phyloP scores from a whole-genome alignment of 805 yeast species.

The Candida maesae region DNA sequence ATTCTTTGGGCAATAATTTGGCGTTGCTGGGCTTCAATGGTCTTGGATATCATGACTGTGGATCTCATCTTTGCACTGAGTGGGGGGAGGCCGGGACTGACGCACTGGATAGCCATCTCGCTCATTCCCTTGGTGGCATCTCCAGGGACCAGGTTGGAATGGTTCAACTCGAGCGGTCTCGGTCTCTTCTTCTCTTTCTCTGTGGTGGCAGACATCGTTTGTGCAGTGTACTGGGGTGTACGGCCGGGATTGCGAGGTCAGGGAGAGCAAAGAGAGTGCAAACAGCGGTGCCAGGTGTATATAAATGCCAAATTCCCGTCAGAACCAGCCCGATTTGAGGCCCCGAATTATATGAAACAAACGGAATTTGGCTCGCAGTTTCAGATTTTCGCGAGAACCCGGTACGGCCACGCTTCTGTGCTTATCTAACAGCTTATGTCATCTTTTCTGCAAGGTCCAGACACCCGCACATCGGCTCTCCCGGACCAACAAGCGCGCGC shows the following conservation, averaged over 20 bases:
- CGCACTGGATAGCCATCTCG: conserved; percentile 26
- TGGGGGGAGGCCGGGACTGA: conserved; percentile 29
- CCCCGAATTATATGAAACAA: conserved; percentile 5
- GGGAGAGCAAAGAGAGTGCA: no score
- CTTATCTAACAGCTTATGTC: background rate
- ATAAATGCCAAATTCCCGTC: no score
- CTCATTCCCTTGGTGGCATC: conserved; percentile 17
- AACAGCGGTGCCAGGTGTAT: no score
- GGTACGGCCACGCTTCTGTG: background rate
- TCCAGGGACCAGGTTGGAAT: conserved; percentile 18
- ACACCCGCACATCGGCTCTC: background rate
- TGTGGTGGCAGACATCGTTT: background rate
- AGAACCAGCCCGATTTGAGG: conserved; percentile 3
- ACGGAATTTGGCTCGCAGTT: conserved; percentile 3
- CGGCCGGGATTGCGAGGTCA: no score
- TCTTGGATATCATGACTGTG: conserved; percentile 24
- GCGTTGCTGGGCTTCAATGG: conserved; percentile 28
- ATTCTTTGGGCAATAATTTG: conserved; percentile 26
- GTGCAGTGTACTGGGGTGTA: background rate
- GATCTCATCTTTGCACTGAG: conserved; percentile 27
- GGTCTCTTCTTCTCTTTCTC: conserved; percentile 25
- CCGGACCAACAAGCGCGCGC: conserved; percentile 2
- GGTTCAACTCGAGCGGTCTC: conserved; percentile 25
- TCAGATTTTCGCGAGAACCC: conserved; percentile 6
- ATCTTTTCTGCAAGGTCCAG: background rate